A percentile compares a stretch with the other conserved stretches of the same genome.
Conservation (phyloP, 208 protist species). For the Acanthamoeba triangularis region DNA sequence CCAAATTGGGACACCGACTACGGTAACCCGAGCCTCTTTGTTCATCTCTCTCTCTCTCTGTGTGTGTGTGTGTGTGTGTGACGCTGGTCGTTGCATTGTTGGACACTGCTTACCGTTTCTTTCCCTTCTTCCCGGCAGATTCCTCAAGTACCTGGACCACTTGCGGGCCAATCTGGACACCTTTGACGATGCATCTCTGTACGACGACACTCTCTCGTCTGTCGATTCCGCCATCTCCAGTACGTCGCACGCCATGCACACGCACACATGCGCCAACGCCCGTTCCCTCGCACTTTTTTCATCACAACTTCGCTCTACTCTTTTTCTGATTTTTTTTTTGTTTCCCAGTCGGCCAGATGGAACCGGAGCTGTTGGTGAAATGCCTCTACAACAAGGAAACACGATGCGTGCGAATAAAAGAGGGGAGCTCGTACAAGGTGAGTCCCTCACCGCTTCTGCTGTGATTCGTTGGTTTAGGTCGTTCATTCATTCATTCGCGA, state of each 20-base stretch:
- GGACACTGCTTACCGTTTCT: background rate
- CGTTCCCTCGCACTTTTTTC: background rate
- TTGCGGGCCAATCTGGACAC: background rate
- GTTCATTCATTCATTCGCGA: background rate
- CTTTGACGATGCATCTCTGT: constrained; percentile 31
- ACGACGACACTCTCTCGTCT: constrained; percentile 68
- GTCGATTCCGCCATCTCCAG: constrained; percentile 72
- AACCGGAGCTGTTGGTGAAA: constrained; percentile 61
- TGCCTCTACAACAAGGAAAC: constrained; percentile 56
- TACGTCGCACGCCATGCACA: background rate
- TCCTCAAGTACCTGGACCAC: constrained; percentile 64
- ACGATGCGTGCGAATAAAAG: background rate
- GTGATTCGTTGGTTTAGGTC: background rate
- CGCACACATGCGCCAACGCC: background rate
- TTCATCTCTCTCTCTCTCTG: background rate
- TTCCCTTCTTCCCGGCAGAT: background rate
- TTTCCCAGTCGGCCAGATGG: constrained; percentile 53
- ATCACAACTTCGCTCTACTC: background rate
- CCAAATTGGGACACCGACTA: constrained; percentile 67
- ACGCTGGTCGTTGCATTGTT: background rate
- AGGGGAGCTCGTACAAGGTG: constrained; percentile 13
- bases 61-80: background rate
- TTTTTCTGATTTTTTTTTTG: background rate
- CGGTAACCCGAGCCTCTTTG: background rate
- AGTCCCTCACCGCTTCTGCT: background rate